A percentile compares a stretch with the other conserved stretches of the same genome.
These are phyloP conservation scores for Sodiomyces alkalinus DNA, from an alignment of 2,329 filamentous ascomycete species.

Conservation along the genomic window DNA sequence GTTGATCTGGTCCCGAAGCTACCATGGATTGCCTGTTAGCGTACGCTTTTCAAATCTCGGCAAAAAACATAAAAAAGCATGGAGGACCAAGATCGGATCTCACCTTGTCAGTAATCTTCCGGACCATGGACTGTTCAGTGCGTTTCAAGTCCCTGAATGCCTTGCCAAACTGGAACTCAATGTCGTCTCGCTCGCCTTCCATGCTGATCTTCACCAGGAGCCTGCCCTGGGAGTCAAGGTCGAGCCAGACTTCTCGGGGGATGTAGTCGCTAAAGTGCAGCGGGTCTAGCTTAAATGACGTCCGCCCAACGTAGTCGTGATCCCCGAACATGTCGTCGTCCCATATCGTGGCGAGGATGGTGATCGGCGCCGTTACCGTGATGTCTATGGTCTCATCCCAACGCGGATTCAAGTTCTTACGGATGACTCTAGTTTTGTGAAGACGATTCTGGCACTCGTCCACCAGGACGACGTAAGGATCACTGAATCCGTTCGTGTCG, in stretches of 20 bases:
- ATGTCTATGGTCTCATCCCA: slow-evolving; percentile 98
- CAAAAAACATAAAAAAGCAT: not conserved
- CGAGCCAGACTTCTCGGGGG: slow-evolving; percentile 92
- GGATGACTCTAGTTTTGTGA: slow-evolving; percentile 85
- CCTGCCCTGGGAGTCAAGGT: slow-evolving; percentile 87
- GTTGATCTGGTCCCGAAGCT: slow-evolving; percentile 89
- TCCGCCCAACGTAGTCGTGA: slow-evolving; percentile 91
- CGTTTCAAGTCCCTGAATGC: slow-evolving; percentile 90
- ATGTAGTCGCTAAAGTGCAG: slow-evolving; percentile 92
- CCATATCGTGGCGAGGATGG: slow-evolving; percentile 95
- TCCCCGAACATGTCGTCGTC: slow-evolving; percentile 96
- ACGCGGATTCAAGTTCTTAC: slow-evolving; percentile 77
- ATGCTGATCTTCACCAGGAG: slow-evolving; percentile 86
- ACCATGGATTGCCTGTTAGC: slow-evolving; percentile 9
- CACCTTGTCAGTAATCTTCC: slow-evolving; percentile 96
- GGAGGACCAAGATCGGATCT: too few species aligned
- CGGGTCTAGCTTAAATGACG: slow-evolving; percentile 97
- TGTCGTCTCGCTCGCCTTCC: slow-evolving; percentile 97
- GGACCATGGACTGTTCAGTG: slow-evolving; percentile 94
- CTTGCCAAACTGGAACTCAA: slow-evolving; percentile 97
- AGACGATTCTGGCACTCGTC: slow-evolving; percentile 97
- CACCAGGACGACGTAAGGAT: slow-evolving; percentile 91
- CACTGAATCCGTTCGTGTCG: slow-evolving; percentile 83
- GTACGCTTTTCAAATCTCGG: too few species aligned
- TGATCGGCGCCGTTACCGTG: slow-evolving; percentile 77